These are phyloP conservation scores for Fraxinus platypoda DNA, from an alignment of 305 asterid species.

Conservation along the genomic window DNA sequence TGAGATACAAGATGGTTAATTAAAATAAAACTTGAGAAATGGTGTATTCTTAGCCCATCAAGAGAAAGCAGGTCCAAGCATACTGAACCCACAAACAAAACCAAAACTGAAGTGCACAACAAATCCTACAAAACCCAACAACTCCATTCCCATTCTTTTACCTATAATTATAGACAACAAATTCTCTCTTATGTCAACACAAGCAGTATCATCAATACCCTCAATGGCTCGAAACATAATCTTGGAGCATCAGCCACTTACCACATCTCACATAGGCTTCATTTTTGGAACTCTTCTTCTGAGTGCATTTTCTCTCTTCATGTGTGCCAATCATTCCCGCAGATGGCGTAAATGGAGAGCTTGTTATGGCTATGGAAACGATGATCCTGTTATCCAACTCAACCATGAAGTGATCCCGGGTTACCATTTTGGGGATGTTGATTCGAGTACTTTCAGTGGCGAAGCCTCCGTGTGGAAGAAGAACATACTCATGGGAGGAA, in stretches of 20 bases:
- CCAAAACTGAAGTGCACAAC: conserved; percentile 8
- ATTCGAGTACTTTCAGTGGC: conserved; percentile 44
- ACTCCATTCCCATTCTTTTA: conserved; percentile 1
- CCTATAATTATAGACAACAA: conserved; percentile 7
- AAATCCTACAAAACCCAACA: conserved; percentile 19
- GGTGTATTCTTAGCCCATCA: not conserved
- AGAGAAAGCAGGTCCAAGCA: not conserved
- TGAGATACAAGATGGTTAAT: not conserved
- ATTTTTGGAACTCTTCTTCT: conserved; percentile 49
- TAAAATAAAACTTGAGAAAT: not conserved
- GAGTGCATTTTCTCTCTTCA: conserved; percentile 57
- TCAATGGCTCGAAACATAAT: conserved; percentile 47
- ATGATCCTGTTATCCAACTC: conserved; percentile 76
- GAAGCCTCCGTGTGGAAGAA: conserved; percentile 79
- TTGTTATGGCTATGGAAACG: conserved; percentile 48
- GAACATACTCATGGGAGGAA: conserved; percentile 88
- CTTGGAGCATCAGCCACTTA: conserved; percentile 25
- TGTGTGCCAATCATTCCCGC: conserved; percentile 54
- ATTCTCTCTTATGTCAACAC: not conserved
- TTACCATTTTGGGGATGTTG: conserved; percentile 46
- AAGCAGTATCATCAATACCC: not conserved
- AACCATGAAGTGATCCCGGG: conserved; percentile 41
- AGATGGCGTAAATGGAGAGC: conserved; percentile 60
- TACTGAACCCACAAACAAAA: conserved; percentile 22
- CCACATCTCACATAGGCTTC: conserved; percentile 35